Evolutionary conservation across 768 basidiomycete genomes (phyloP), one percentile per base, ranked within the genome.

Genomic region (Podaxis sp.): DNA sequence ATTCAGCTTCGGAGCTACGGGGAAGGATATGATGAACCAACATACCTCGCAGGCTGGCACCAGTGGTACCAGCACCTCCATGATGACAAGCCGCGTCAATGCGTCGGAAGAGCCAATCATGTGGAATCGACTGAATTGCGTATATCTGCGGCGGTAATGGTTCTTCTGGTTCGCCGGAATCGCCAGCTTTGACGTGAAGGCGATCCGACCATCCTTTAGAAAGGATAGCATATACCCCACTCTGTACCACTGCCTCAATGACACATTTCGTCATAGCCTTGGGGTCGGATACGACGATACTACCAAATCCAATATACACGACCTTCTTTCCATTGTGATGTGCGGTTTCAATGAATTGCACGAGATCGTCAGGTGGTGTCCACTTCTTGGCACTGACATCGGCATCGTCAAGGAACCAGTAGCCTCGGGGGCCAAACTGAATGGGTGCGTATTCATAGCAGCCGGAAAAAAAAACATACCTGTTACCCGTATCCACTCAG

Each of bases 121-220:
- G 95, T 38, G 96, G 95, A 59, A 96, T 83, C 3, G 94, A 93
- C 19, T 88, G 80, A 63, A 98, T 89, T 1, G 88, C 78, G 72
- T 91, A 94, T 65, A 97, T 94, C 70, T 93, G 84, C 58, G 84
- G 80, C 25, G 93, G 91, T 49, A 93, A 72, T 5, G 89, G 82
- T 64, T 89, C 86, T 68, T 92, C 88, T 0, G 80, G 76, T 66
- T 91, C 89, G 1, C 81, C 65, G 29, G 80, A 77, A 53, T 90
- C 86, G 11, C 76, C 72, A 4, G 76, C 80, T 75, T 93, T 92
- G 46, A 81, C 77, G 2, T 88, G 82, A 3, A 96, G 82, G 57
- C 97, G 83, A 73, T 97, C 96, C 12, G 94, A 96, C 96, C 96
- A 99, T 29, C 96, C 96, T 76, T 98, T 98, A 25, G 96, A 98